These are phyloP conservation scores for Penicillium egyptiacum DNA, from an alignment of 495 filamentous ascomycete species.

Conservation along the genomic window DNA sequence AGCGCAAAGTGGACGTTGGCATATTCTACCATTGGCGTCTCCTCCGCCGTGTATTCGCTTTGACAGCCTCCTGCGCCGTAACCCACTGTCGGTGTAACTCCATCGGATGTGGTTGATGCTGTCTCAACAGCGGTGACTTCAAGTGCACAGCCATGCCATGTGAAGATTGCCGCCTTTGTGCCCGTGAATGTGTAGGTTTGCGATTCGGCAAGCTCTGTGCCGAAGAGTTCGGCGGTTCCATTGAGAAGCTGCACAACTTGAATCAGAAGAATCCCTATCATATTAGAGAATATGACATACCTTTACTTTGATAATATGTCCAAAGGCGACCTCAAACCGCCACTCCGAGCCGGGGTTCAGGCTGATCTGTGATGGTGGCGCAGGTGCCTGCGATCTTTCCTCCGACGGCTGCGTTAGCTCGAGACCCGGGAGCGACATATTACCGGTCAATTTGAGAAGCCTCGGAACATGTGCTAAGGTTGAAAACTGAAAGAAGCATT, in stretches of 20 bases:
- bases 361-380: constrained; percentile 45
- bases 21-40: constrained; percentile 80
- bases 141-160: constrained; percentile 83
- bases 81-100: constrained; percentile 26
- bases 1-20: constrained; percentile 86
- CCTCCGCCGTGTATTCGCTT: constrained; percentile 76
- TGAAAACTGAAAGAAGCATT: background rate
- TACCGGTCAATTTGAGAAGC: constrained; percentile 11
- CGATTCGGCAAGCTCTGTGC: constrained; percentile 84
- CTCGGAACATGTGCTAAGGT: background rate
- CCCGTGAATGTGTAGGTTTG: constrained; percentile 80
- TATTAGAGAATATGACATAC: constrained; percentile 34
- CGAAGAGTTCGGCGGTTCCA: constrained; percentile 92
- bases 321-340: constrained; percentile 84
- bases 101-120: constrained; percentile 22
- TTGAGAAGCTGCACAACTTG: constrained; percentile 56
- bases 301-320: constrained; percentile 60
- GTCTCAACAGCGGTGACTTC: constrained; percentile 63
- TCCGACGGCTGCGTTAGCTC: constrained; percentile 46
- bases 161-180: constrained; percentile 83
- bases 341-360: constrained; percentile 67
- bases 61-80: constrained; percentile 54
- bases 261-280: constrained; percentile 20
- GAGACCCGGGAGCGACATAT: constrained; percentile 52
- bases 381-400: constrained; percentile 39